Evolutionary conservation across 2,329 filamentous ascomycete species (phyloP).

Genomic region (Acarospora socialis): DNA sequence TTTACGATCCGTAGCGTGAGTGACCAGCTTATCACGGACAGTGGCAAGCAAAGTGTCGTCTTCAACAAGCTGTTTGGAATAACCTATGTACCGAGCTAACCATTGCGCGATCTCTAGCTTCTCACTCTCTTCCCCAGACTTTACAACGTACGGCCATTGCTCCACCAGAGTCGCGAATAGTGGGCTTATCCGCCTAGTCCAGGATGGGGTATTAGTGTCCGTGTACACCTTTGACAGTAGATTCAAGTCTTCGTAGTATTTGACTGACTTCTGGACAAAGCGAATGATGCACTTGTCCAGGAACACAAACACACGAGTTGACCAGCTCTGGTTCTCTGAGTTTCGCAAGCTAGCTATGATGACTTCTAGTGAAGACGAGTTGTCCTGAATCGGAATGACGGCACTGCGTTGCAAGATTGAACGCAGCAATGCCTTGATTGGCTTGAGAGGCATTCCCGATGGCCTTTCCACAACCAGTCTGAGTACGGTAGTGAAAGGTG

Average conservation of each 20-base stretch:
- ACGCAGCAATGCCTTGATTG: too few relatives aligned
- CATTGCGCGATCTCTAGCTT: constrained; percentile 41
- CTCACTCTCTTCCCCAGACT: constrained; percentile 31
- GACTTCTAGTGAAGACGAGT: too few relatives aligned
- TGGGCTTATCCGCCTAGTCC: too few relatives aligned
- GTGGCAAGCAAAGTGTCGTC: constrained; percentile 31
- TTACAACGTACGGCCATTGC: constrained; percentile 58
- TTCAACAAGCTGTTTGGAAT: constrained; percentile 40
- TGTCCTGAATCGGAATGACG: too few relatives aligned
- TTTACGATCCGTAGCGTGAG: constrained; percentile 19
- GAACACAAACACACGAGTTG: constrained; percentile 45
- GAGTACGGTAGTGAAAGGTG: constrained; percentile 59
- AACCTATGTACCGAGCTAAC: constrained; percentile 43
- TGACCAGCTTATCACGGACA: constrained; percentile 30
- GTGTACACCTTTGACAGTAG: constrained; percentile 16
- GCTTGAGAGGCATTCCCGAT: constrained; percentile 33
- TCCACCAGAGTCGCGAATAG: constrained; percentile 58
- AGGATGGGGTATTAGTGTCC: constrained; percentile 20
- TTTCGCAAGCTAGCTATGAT: too few relatives aligned
- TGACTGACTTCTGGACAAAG: constrained; percentile 62
- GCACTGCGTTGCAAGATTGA: too few relatives aligned
- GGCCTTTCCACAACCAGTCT: constrained; percentile 41
- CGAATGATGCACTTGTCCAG: constrained; percentile 71
- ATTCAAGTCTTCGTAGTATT: constrained; percentile 54
- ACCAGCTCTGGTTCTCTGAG: not conserved